Evolutionary conservation across 139 green algal species (phyloP), one percentile per base, ranked within the genome.

Genomic region (Haematococcus lacustris): DNA sequence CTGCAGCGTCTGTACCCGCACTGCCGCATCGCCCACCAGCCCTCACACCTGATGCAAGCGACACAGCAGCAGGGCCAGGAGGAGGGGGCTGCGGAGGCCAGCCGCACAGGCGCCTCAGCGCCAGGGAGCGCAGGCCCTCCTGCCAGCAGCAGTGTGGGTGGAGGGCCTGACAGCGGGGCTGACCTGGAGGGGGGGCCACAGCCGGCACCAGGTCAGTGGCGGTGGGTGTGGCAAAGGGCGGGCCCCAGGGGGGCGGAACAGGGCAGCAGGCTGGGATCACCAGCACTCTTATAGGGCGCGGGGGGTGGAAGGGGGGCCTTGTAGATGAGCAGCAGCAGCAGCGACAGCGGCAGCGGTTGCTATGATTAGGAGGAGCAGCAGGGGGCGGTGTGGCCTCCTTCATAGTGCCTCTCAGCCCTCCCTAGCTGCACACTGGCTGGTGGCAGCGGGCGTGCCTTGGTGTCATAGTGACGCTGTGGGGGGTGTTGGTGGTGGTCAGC

Each of bases 1-100:
- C 73, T 95, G 68, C 61, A 53, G 50, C 68, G 66, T 71, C 82
- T 96, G 6, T 95, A 93, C 65, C 87, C 90, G 38, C 64, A 60
- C 30, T 38, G 21, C n/a, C 50, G 30, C 28, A 50, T 68, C 33
- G 30, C 25, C 3, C 51, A 66, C 66, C 39, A 62, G 59, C 51
- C 50, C 53, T 37, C 60, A 17, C 35, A 53, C 9, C 13, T 30
- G 13, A 41, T 63, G 13, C 53, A 64, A 26, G 53, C 53, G 21
- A 66, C 59, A 66, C 21, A 43, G 34, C 62, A 47, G 40, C 32
- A 74, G 43, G 47, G 3, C 35, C 34, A 34, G 37, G 30, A 50
- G 71, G 17, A 63, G 1, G 1, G 34, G 71, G 40, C 64, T 32
- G 26, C 53, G 37, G 63, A 71, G n/a, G 28, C 41, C 51, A 25